phyloP scores from a whole-genome alignment of 2,329 filamentous ascomycete genomes.

The Aspergillus japonicus region DNA sequence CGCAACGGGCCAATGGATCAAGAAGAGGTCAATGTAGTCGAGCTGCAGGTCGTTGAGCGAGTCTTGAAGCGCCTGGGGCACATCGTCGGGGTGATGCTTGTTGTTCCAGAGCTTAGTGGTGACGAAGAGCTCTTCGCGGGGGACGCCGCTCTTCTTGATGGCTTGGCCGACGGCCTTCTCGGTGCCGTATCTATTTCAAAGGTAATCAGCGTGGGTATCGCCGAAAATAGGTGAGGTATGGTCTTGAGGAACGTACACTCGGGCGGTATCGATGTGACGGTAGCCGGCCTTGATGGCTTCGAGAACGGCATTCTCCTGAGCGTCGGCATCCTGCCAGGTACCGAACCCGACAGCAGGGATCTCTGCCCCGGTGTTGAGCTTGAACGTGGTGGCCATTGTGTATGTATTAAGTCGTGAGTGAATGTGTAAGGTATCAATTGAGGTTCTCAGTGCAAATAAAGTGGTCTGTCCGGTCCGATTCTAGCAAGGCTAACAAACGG shows the following conservation, averaged over 20 bases:
- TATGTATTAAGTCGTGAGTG: background rate
- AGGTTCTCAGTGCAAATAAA: background rate
- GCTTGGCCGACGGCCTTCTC: slow-evolving; percentile 65
- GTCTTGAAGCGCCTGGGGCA: slow-evolving; percentile 59
- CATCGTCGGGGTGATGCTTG: slow-evolving; percentile 60
- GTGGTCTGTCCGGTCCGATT: background rate
- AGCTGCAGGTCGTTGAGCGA: slow-evolving; percentile 63
- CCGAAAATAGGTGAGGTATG: too few relatives aligned
- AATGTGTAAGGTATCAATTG: background rate
- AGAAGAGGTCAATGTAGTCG: slow-evolving; percentile 68
- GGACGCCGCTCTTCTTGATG: slow-evolving; percentile 63
- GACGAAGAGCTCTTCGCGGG: slow-evolving; percentile 64
- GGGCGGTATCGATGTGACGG: slow-evolving; percentile 55
- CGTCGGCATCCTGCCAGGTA: slow-evolving; percentile 54
- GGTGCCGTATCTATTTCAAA: slow-evolving; percentile 53
- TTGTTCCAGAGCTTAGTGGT: slow-evolving; percentile 69
- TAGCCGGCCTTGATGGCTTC: slow-evolving; percentile 54
- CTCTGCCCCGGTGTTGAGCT: slow-evolving; percentile 49
- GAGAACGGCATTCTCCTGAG: slow-evolving; percentile 50
- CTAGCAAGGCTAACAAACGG: background rate
- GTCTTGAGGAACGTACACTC: slow-evolving; percentile 34
- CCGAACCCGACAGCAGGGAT: slow-evolving; percentile 54
- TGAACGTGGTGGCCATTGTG: slow-evolving; percentile 38
- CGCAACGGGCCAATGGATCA: slow-evolving; percentile 66
- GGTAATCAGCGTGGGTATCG: background rate